These are phyloP conservation scores for Lepiota brunneoincarnata DNA, from an alignment of 768 basidiomycete genomes.

Conservation along the genomic window DNA sequence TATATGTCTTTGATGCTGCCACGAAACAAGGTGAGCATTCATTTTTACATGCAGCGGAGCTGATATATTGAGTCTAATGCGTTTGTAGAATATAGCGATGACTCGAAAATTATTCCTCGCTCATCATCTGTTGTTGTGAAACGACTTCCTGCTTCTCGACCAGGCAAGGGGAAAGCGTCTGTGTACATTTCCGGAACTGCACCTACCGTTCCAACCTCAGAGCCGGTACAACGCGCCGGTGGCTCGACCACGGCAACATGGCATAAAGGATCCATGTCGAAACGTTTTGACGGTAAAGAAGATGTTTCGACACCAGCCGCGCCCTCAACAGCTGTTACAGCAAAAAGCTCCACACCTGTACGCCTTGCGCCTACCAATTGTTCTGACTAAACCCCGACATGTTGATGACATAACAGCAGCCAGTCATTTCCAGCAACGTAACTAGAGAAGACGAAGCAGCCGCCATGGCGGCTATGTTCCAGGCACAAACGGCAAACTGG, in stretches of 20 bases:
- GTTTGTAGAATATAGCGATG: conserved; percentile 81
- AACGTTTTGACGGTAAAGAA: conserved; percentile 86
- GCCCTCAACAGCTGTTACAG: conserved; percentile 20
- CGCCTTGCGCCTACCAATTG: conserved; percentile 12
- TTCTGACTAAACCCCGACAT: background rate
- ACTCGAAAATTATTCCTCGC: conserved; percentile 86
- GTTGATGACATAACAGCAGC: conserved; percentile 10
- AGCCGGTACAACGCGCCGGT: conserved; percentile 37
- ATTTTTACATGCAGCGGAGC: background rate
- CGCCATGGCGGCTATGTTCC: conserved; percentile 98
- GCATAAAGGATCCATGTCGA: conserved; percentile 80
- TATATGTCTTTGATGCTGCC: conserved; percentile 79
- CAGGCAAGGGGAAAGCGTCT: conserved; percentile 80
- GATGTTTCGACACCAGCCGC: conserved; percentile 29
- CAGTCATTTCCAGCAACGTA: conserved; percentile 43
- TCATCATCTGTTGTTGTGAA: conserved; percentile 94
- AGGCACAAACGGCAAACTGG: conserved; percentile 92
- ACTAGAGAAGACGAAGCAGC: conserved; percentile 79
- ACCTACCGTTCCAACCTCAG: conserved; percentile 44
- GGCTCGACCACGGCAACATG: conserved; percentile 41
- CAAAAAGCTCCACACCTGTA: conserved; percentile 32
- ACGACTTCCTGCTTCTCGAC: conserved; percentile 77
- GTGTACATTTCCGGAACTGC: conserved; percentile 63
- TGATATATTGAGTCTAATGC: background rate
- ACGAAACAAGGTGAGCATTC: conserved; percentile 79